Percentiles rank a stretch among this genome's conserved stretches.
Evolutionary conservation across 768 basidiomycete species (phyloP).

Genomic region (Mycena metata): DNA sequence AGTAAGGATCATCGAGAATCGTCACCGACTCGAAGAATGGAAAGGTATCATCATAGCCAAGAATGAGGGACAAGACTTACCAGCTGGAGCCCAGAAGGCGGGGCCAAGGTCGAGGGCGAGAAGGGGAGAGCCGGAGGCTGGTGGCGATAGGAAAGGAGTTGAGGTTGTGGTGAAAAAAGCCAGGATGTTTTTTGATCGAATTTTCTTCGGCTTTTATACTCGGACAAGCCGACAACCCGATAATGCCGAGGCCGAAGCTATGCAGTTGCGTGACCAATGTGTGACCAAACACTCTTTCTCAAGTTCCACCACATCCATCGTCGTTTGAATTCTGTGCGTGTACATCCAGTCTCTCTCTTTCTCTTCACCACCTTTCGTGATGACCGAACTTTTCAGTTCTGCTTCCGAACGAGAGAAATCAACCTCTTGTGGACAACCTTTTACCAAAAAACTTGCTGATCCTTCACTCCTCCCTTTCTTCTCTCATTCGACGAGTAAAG

Average conservation of each 20-base stretch:
- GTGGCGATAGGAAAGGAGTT: too few relatives aligned
- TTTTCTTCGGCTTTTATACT: not conserved
- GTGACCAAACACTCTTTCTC: too few relatives aligned
- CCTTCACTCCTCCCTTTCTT: slow-evolving; percentile 33
- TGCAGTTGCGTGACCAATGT: too few relatives aligned
- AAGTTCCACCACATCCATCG: too few relatives aligned
- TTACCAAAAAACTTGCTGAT: slow-evolving; percentile 73
- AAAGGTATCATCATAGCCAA: slow-evolving; percentile 31
- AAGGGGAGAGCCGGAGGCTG: too few relatives aligned
- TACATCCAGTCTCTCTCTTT: slow-evolving; percentile 19
- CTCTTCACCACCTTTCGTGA: slow-evolving; percentile 48
- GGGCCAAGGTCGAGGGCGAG: too few relatives aligned
- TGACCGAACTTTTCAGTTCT: slow-evolving; percentile 78
- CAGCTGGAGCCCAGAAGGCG: not conserved
- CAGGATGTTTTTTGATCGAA: not conserved
- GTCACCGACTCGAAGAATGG: slow-evolving; percentile 76
- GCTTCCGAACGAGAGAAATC: slow-evolving; percentile 82
- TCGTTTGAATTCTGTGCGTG: slow-evolving; percentile 1
- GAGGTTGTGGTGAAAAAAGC: not conserved
- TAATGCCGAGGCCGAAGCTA: too few relatives aligned
- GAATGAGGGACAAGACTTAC: slow-evolving; percentile 9
- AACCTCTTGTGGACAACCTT: slow-evolving; percentile 83
- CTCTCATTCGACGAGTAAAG: not conserved
- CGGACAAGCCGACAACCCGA: not conserved
- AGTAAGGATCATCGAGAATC: slow-evolving; percentile 77